Conservation (phyloP, 495 filamentous ascomycete genomes). For the Monascus purpureus region DNA sequence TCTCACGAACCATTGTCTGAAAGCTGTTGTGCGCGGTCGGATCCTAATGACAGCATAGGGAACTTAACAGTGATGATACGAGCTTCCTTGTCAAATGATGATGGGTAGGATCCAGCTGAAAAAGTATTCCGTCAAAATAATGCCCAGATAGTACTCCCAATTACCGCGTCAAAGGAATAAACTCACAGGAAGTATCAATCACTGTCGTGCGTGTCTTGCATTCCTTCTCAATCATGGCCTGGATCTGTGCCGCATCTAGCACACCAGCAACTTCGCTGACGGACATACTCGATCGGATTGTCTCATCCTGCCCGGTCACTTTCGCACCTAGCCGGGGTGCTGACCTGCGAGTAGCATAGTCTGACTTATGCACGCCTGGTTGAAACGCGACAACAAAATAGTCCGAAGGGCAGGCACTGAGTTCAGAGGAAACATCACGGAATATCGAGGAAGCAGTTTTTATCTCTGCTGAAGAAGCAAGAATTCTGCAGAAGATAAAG, state of each 20-base stretch:
- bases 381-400: conserved; percentile 73
- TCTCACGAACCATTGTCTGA: conserved; percentile 31
- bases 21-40: conserved; percentile 27
- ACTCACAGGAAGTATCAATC: conserved; percentile 52
- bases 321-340: conserved; percentile 47
- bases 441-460: conserved; percentile 25
- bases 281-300: conserved; percentile 32
- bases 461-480: conserved; percentile 29
- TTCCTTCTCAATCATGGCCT: conserved; percentile 32
- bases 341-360: conserved; percentile 40
- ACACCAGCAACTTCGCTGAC: conserved; percentile 52
- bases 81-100: conserved; percentile 30
- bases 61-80: conserved; percentile 38
- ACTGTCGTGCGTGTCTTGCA: conserved; percentile 38
- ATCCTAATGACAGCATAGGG: conserved; percentile 28
- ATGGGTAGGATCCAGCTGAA: conserved; percentile 31
- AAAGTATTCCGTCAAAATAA: neutral
- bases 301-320: conserved; percentile 33
- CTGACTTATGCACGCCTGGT: conserved; percentile 56
- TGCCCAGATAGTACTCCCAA: neutral
- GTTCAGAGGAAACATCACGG: conserved; percentile 19
- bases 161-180: neutral
- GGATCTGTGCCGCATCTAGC: conserved; percentile 41
- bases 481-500: no score
- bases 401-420: conserved; percentile 57